Evolutionary conservation across 2,329 filamentous ascomycete species (phyloP), one percentile per base, ranked within the genome.

Genomic region (Leptographium wingfieldii): DNA sequence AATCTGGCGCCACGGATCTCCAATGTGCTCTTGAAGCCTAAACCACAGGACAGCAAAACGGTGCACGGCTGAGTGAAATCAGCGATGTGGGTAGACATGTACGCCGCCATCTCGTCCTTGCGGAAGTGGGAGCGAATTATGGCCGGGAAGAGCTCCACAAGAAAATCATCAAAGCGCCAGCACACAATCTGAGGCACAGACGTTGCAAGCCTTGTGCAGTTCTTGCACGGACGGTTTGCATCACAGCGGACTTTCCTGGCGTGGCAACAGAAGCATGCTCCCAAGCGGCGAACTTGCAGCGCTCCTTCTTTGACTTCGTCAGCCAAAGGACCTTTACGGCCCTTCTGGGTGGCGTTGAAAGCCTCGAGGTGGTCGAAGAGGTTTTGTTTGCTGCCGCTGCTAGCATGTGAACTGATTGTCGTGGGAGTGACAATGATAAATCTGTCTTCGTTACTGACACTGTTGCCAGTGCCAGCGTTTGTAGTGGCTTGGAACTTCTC

Each of bases 231-330:
- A 54, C 80, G 72, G 65, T 79, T 74, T 63, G 76, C 76, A 67
- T 81, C 79, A 63, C 80, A 83, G 67, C 77, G 79, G 59, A 83
- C 80, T 68, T 83, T 83, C 64, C 80, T 78, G 60, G 76, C 78
- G 66, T 80, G 79, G 66, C 80, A 83, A 70, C 79, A 81, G 70
- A 83, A 83, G 67, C 80, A 83, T 11, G 80, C 80, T 6, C 80
- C 80, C 5, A 74, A 68, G 38, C 79, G 74, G 19, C 80, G 75
- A 12, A 83, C 79, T 59, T 80, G 74, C 2, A 82, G 72, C 0
- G 80, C 80, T 54, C 73, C 77, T 68, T 80, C 73, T 67, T 81
- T 81, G 35, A 75, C 79, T n/a, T 78, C 75, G 55, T 77, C 73
- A 31, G 78, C 77, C 46, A 83, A 68, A 1, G 80, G 80, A 0